Conservation (phyloP, 2,329 filamentous ascomycete genomes). For the Dothidotthia symphoricarpi region DNA sequence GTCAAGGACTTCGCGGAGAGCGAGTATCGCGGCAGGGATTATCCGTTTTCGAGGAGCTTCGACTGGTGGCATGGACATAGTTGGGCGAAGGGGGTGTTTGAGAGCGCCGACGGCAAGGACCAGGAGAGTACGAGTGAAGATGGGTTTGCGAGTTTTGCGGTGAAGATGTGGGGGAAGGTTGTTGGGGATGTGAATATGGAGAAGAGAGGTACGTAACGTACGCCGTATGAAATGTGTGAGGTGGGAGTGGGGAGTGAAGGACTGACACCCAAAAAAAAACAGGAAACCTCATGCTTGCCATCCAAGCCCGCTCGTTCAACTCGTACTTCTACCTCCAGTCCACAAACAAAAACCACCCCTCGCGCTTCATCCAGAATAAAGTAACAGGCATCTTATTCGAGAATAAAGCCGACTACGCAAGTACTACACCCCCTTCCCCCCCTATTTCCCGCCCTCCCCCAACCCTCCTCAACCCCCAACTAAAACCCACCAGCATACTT, state of each 20-base stretch:
- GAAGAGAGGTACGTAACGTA: constrained; percentile 52
- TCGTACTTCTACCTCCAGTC: constrained; percentile 78
- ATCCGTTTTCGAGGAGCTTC: constrained; percentile 79
- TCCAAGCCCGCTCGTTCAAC: constrained; percentile 70
- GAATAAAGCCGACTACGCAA: constrained; percentile 92
- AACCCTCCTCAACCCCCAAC: neutral
- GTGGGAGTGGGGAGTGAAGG: too few species aligned
- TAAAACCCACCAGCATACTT: constrained; percentile 62
- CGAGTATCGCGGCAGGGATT: constrained; percentile 61
- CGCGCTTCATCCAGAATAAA: constrained; percentile 78
- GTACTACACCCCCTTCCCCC: constrained; percentile 71
- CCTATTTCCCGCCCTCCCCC: constrained; percentile 49
- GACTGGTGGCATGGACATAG: constrained; percentile 96
- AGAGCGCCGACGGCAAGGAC: constrained; percentile 72
- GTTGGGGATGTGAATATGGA: constrained; percentile 77
- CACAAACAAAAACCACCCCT: constrained; percentile 69
- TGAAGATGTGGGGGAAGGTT: constrained; percentile 91
- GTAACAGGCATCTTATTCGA: constrained; percentile 73
- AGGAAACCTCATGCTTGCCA: constrained; percentile 78
- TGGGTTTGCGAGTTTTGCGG: constrained; percentile 77
- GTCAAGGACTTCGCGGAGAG: constrained; percentile 84
- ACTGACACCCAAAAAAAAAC: constrained; percentile 34
- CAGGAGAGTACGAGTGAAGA: constrained; percentile 91
- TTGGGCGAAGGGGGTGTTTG: constrained; percentile 80
- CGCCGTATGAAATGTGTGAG: neutral